Conservation (phyloP, 768 basidiomycete genomes). For the Kwoniella shandongensis region DNA sequence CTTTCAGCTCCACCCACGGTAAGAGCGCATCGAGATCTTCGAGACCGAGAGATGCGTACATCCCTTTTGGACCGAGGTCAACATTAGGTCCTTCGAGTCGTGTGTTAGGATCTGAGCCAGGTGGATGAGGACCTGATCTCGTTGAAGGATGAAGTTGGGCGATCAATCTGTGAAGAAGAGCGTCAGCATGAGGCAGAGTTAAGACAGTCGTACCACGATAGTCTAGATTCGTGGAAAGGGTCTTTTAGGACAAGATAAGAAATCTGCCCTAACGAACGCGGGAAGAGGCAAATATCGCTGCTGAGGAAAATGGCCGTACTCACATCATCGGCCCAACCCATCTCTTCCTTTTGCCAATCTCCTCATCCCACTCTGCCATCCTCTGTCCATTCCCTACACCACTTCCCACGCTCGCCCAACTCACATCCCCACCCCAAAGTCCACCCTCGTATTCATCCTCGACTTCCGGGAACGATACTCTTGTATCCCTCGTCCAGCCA, state of each 20-base stretch:
- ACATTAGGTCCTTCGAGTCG: slow-evolving; percentile 36
- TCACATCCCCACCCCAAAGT: slow-evolving; percentile 27
- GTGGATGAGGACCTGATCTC: slow-evolving; percentile 26
- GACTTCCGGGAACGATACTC: slow-evolving; percentile 18
- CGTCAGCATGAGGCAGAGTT: too few species aligned
- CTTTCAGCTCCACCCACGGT: slow-evolving; percentile 43
- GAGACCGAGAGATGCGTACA: slow-evolving; percentile 48
- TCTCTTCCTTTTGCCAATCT: slow-evolving; percentile 21
- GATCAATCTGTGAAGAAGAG: slow-evolving; percentile 28
- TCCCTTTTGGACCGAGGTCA: slow-evolving; percentile 45
- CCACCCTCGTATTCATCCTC: slow-evolving; percentile 35
- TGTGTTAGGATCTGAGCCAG: slow-evolving; percentile 14
- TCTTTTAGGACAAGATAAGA: too few species aligned
- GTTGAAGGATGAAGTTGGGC: slow-evolving; percentile 44
- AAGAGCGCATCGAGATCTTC: slow-evolving; percentile 44
- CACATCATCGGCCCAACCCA: slow-evolving; percentile 53
- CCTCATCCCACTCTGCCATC: slow-evolving; percentile 42
- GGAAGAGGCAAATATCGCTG: too few species aligned
- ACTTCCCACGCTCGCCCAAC: slow-evolving; percentile 1
- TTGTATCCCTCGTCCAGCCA: slow-evolving; percentile 10
- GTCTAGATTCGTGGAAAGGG: too few species aligned
- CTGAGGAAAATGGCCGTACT: slow-evolving; percentile 18
- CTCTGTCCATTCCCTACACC: slow-evolving; percentile 12
- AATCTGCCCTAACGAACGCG: too few species aligned
- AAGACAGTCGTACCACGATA: too few species aligned